phyloP scores from a whole-genome alignment of 192 early-diverging fungal genomes.

The Pilaira anomala region DNA sequence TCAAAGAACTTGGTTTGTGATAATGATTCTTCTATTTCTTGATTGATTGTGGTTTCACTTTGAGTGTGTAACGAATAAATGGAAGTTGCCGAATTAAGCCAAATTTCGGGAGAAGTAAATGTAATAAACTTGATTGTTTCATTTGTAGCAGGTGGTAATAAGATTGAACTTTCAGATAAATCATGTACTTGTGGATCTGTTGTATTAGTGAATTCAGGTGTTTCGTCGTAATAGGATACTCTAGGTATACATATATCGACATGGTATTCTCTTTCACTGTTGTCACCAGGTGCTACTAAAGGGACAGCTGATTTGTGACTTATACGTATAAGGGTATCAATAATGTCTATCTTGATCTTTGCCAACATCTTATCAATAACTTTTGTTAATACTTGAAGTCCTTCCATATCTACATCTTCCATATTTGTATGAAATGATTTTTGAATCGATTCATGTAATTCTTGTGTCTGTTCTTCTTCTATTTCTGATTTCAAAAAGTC shows the following conservation, averaged over 20 bases:
- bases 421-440: slow-evolving; percentile 43
- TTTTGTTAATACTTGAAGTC: slow-evolving; percentile 72
- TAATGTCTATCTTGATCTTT: slow-evolving; percentile 68
- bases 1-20: slow-evolving; percentile 46
- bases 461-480: slow-evolving; percentile 61
- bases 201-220: slow-evolving; percentile 43
- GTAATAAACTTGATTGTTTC: slow-evolving; percentile 53
- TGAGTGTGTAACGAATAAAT: slow-evolving; percentile 10
- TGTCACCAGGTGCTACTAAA: slow-evolving; percentile 17
- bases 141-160: slow-evolving; percentile 31
- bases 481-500: slow-evolving; percentile 77
- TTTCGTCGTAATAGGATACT: slow-evolving; percentile 58
- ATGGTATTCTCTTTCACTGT: slow-evolving; percentile 40
- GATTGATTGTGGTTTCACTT: slow-evolving; percentile 18
- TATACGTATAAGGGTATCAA: slow-evolving; percentile 49
- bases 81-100: slow-evolving; percentile 33
- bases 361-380: slow-evolving; percentile 86
- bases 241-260: slow-evolving; percentile 49
- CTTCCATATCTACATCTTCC: slow-evolving; percentile 47
- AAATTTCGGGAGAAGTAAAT: slow-evolving; percentile 48
- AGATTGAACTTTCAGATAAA: slow-evolving; percentile 32
- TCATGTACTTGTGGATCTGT: background rate
- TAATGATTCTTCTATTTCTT: slow-evolving; percentile 7
- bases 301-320: slow-evolving; percentile 42
- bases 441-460: slow-evolving; percentile 49